Conservation (phyloP, 2,329 filamentous ascomycete species). For the Aureobasidium sp. region DNA sequence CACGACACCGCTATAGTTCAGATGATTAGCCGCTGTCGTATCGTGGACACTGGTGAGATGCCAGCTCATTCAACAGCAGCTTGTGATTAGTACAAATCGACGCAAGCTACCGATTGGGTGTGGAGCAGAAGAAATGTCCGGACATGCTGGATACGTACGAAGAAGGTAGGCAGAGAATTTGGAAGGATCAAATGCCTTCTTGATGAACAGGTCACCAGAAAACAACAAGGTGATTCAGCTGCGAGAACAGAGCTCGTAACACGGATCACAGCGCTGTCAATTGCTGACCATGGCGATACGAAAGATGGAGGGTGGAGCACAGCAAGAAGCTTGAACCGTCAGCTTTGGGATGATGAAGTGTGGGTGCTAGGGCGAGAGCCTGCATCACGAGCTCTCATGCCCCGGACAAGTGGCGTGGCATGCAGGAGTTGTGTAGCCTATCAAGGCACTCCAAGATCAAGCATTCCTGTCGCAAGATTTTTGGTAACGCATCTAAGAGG, state of each 20-base stretch:
- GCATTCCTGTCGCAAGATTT: constrained; percentile 7
- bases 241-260: not conserved
- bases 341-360: not conserved
- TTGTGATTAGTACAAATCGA: constrained; percentile 6
- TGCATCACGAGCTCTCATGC: constrained; percentile 15
- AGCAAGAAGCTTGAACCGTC: not conserved
- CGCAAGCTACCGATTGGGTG: constrained; percentile 14
- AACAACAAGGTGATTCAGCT: not conserved
- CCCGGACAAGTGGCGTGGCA: constrained; percentile 11
- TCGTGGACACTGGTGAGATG: constrained; percentile 27
- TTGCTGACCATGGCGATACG: constrained; percentile 1
- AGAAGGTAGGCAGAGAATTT: not conserved
- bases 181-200: constrained; percentile 10
- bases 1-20: constrained; percentile 28
- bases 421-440: constrained; percentile 12
- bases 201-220: not conserved
- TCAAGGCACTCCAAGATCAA: constrained; percentile 11
- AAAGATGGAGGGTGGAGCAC: not conserved
- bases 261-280: not conserved
- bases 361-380: constrained; percentile 8
- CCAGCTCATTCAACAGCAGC: constrained; percentile 25
- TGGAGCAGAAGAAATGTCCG: not conserved
- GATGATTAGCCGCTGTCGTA: constrained; percentile 25
- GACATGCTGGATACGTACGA: constrained; percentile 2
- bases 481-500: constrained; percentile 5